phyloP scores from a whole-genome alignment of 805 yeast genomes.

The Pichia insulana region DNA sequence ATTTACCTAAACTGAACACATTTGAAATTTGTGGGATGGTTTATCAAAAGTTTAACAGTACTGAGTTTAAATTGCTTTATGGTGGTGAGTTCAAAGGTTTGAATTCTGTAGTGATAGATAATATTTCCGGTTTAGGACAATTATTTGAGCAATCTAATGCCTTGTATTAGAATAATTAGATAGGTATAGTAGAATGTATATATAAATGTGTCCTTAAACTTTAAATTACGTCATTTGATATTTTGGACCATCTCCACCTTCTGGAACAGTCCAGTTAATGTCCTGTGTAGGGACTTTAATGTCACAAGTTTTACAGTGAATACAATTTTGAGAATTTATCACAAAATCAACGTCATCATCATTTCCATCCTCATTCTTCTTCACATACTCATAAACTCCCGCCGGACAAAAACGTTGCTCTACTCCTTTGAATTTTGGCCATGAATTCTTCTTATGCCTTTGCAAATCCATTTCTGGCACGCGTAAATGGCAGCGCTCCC shows the following conservation, averaged over 20 bases:
- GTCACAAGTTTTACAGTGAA: slow-evolving; percentile 97
- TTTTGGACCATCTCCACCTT: slow-evolving; percentile 98
- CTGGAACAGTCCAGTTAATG: slow-evolving; percentile 95
- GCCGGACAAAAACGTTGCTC: slow-evolving; percentile 96
- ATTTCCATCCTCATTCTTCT: slow-evolving; percentile 33
- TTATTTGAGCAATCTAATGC: slow-evolving; percentile 17
- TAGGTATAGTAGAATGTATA: neutral
- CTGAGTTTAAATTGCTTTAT: slow-evolving; percentile 17
- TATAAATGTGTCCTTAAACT: too few species aligned
- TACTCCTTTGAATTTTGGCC: slow-evolving; percentile 74
- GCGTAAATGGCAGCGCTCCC: slow-evolving; percentile 83
- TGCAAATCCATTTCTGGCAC: slow-evolving; percentile 53
- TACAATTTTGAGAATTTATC: slow-evolving; percentile 94
- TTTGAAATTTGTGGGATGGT: slow-evolving; percentile 27
- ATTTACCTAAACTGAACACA: slow-evolving; percentile 16
- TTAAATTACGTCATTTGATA: slow-evolving; percentile 72
- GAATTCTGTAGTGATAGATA: slow-evolving; percentile 13
- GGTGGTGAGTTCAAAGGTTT: slow-evolving; percentile 20
- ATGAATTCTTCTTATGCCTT: slow-evolving; percentile 60
- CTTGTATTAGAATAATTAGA: neutral
- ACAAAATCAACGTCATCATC: slow-evolving; percentile 74
- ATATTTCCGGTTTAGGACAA: slow-evolving; percentile 22
- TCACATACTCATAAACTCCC: slow-evolving; percentile 88
- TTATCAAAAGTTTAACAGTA: slow-evolving; percentile 13
- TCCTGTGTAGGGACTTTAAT: slow-evolving; percentile 94